Evolutionary conservation across 1,284 basidiomycete species (phyloP).

Genomic region (Rhodotorula sp.): DNA sequence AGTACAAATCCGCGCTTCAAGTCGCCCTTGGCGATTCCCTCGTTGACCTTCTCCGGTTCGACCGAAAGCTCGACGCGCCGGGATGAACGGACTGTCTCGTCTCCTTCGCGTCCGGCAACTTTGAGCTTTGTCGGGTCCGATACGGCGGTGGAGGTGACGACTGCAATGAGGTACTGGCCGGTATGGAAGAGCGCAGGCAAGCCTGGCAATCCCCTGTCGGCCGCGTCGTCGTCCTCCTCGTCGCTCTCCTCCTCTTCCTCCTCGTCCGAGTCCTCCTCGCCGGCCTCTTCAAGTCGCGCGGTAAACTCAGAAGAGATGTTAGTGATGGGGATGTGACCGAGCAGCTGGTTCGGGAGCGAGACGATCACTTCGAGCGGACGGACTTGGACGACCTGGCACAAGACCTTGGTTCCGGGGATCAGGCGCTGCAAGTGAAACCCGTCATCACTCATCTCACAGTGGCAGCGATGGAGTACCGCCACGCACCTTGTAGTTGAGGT

Average conservation of each 20-base stretch:
- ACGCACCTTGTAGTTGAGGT: conserved; percentile 86
- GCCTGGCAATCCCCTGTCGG: conserved; percentile 49
- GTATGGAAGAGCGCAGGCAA: conserved; percentile 71
- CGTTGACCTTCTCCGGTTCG: conserved; percentile 80
- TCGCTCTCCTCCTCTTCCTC: conserved; percentile 50
- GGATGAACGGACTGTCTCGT: conserved; percentile 65
- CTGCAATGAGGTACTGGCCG: conserved; percentile 81
- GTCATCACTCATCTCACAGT: conserved; percentile 2
- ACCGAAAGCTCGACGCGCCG: conserved; percentile 84
- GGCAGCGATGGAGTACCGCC: background rate
- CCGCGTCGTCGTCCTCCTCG: conserved; percentile 50
- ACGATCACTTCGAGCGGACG: conserved; percentile 87
- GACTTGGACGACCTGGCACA: conserved; percentile 81
- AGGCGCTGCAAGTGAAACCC: conserved; percentile 60
- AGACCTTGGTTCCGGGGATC: conserved; percentile 75
- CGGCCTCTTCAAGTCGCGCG: conserved; percentile 59
- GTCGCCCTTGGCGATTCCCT: conserved; percentile 74
- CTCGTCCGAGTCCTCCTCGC: conserved; percentile 53
- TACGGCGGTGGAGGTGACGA: conserved; percentile 59
- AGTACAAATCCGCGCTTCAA: conserved; percentile 71
- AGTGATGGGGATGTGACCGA: conserved; percentile 93
- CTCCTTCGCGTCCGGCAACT: conserved; percentile 49
- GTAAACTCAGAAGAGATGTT: conserved; percentile 86
- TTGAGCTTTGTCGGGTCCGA: conserved; percentile 28
- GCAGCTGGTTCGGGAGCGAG: conserved; percentile 90